These are phyloP conservation scores for Cytospora chrysosperma DNA, from an alignment of 2,329 filamentous ascomycete species.

Conservation along the genomic window DNA sequence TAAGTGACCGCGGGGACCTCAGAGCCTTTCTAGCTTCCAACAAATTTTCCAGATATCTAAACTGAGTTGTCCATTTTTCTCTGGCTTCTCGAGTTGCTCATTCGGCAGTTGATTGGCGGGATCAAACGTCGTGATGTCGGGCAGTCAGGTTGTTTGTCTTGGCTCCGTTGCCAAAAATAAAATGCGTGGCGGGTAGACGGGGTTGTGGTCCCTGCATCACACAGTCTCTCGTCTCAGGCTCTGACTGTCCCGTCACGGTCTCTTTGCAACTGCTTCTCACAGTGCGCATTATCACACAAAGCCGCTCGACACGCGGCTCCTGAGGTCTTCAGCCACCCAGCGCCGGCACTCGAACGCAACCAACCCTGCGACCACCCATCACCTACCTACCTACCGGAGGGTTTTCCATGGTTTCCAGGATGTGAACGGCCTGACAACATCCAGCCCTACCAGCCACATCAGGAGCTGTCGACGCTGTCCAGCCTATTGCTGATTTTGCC, in stretches of 20 bases:
- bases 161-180: constrained; percentile 20
- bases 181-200: constrained; percentile 15
- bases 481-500: background rate
- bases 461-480: background rate
- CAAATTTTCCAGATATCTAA: background rate
- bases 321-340: constrained; percentile 18
- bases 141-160: background rate
- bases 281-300: constrained; percentile 3
- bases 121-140: constrained; percentile 13
- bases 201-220: background rate
- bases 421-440: background rate
- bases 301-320: constrained; percentile 19
- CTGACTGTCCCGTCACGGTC: constrained; percentile 1
- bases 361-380: constrained; percentile 10
- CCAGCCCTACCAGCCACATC: constrained; percentile 17
- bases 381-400: constrained; percentile 17
- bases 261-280: background rate
- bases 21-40: background rate
- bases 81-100: background rate
- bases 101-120: constrained; percentile 9
- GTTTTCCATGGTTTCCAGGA: constrained; percentile 3
- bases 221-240: background rate
- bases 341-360: background rate
- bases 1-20: background rate
- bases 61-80: background rate